Base-by-base conservation (phyloP, 2,329 filamentous ascomycete genomes). In the Aspergillus sp. region DNA sequence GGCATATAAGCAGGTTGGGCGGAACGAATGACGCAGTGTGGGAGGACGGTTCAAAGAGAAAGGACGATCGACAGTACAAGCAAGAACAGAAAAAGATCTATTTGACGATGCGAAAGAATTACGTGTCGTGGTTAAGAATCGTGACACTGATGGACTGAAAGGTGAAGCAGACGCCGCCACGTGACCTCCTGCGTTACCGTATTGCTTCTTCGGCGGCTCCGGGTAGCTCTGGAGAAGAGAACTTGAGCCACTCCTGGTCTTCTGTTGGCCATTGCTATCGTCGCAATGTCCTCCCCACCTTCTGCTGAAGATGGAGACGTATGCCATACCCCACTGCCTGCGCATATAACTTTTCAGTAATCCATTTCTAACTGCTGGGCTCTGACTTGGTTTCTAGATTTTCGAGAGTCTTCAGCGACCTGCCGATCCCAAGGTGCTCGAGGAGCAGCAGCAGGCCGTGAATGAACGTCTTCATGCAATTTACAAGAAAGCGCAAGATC, bases 401-500 rank as follows among this genome's bases (percentile, higher is more conserved):
- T 70, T 74, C 66, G 66, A 66, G 62, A 68, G 64, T 64, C 64
- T 72, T 52, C 67, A 72, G 72, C 79, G 83, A 69, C 81, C 81
- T 65, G 74, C 81, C 60, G 84, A 89, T 72, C 80, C 83, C 22
- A 81, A 83, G 66, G 78, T 83, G 63, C 73, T 82, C 62, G 82
- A 86, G 71, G 81, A 84, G 68, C 80, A 84, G 62, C 80, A 87
- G 65, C 80, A 83, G 65, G 83, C 84, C 56, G 74, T 87, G 67
- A 83, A 85, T 70, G 82, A 84, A 66, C 80, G 83, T 50, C 76
- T 85, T 20, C 76, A 81, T 63, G 77, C 79, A 24, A 84, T 86
- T 59, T 82, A 85, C 62, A 78, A 84, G 64, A 85, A 85, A 70
- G 83, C 85, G 18, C 86, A 90, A 69, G 74, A 82, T 64, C 80